These are phyloP conservation scores for Oenanthe sinensis DNA, from an alignment of 129 eudicot genomes.

Conservation along the genomic window DNA sequence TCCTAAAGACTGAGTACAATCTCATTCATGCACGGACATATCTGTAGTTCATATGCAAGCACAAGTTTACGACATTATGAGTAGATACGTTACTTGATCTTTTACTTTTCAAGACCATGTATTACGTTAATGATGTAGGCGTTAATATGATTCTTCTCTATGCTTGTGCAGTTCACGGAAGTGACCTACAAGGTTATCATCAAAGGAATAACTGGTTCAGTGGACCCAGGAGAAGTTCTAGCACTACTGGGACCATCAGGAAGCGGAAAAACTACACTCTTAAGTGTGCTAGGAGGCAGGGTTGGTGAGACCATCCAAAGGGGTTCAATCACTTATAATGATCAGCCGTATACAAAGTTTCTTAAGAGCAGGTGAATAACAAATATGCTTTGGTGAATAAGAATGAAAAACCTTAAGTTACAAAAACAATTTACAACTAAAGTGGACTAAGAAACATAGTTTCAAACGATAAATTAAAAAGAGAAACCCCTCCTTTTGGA, in stretches of 20 bases:
- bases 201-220: slow-evolving; percentile 73
- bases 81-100: not conserved
- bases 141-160: not conserved
- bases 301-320: slow-evolving; percentile 28
- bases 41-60: not conserved
- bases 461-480: not conserved
- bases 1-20: not conserved
- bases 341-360: slow-evolving; percentile 70
- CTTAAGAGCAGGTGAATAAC: slow-evolving; percentile 67
- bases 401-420: not conserved
- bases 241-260: slow-evolving; percentile 99
- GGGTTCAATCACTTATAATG: slow-evolving; percentile 86
- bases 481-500: not conserved
- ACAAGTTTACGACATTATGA: not conserved
- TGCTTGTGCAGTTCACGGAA: slow-evolving; percentile 61
- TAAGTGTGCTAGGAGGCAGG: slow-evolving; percentile 84
- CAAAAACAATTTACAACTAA: not conserved
- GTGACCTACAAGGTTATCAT: slow-evolving; percentile 62
- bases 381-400: not conserved
- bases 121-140: no score
- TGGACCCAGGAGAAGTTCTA: slow-evolving; percentile 86
- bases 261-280: slow-evolving; percentile 79
- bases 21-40: not conserved
- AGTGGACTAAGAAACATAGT: not conserved
- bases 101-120: not conserved